A percentile compares a stretch with the other conserved stretches of the same genome.
Conservation (phyloP, 2,329 filamentous ascomycete genomes). For the Cercospora brassicicola region DNA sequence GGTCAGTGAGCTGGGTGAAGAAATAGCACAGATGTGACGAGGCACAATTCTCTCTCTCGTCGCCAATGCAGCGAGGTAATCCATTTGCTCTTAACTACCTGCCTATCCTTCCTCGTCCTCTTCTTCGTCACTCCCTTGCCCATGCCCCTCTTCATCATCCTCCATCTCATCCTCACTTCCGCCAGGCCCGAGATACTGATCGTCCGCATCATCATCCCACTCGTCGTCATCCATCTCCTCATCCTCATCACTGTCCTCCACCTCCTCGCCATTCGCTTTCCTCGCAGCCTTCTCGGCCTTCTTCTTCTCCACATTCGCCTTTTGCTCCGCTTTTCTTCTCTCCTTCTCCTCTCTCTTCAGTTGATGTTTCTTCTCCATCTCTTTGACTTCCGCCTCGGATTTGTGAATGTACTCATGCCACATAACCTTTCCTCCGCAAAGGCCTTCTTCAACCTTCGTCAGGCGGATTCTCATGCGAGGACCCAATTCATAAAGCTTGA, state of each 20-base stretch:
- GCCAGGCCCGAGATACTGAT: conserved; percentile 25
- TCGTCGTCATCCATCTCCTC: conserved; percentile 48
- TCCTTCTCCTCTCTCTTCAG: conserved; percentile 77
- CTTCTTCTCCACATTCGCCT: conserved; percentile 87
- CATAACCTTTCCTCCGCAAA: conserved; percentile 87
- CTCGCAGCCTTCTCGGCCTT: conserved; percentile 60
- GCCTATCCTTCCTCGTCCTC: conserved; percentile 12
- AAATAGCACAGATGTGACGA: no score
- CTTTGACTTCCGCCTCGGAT: conserved; percentile 71
- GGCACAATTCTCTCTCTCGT: no score
- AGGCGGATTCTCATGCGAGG: conserved; percentile 84
- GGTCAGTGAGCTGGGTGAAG: no score
- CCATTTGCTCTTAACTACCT: not conserved
- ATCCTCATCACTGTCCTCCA: conserved; percentile 44
- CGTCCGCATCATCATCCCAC: conserved; percentile 40
- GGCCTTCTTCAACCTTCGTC: conserved; percentile 93
- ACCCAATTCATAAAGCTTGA: conserved; percentile 89
- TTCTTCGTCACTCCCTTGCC: not conserved
- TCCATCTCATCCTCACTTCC: conserved; percentile 26
- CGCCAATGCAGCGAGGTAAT: not conserved
- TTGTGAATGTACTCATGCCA: conserved; percentile 97
- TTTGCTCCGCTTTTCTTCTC: conserved; percentile 75
- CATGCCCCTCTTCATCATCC: conserved; percentile 4
- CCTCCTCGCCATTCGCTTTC: conserved; percentile 47
- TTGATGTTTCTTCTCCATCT: conserved; percentile 81